These are phyloP conservation scores for Blastomyces gilchristii DNA, from an alignment of 2,329 filamentous ascomycete species.

Conservation along the genomic window DNA sequence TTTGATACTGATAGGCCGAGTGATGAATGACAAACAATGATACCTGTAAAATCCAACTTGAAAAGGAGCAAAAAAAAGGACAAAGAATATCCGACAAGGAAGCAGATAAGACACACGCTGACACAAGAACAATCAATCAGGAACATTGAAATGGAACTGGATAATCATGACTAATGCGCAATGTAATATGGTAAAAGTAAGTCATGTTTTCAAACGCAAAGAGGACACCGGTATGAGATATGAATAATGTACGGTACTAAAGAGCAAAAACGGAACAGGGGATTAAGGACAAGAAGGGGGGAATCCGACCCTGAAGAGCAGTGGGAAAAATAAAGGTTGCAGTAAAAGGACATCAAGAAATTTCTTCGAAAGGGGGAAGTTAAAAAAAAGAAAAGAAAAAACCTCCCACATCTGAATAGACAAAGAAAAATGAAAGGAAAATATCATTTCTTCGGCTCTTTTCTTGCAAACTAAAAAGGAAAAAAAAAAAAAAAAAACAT, in stretches of 20 bases:
- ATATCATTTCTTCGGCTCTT: slow-evolving; percentile 9
- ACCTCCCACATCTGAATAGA: slow-evolving; percentile 9
- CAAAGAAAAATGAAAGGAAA: slow-evolving; percentile 8
- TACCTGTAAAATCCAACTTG: neutral
- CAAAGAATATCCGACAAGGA: neutral
- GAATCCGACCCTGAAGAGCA: neutral
- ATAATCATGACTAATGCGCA: slow-evolving; percentile 1
- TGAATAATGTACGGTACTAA: neutral
- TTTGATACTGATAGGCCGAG: neutral
- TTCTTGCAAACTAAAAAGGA: slow-evolving; percentile 12
- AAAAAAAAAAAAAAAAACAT: slow-evolving; percentile 15
- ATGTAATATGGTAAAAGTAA: neutral
- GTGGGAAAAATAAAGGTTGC: neutral
- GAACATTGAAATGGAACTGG: neutral
- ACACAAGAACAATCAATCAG: neutral
- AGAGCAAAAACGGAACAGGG: neutral
- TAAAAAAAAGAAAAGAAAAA: neutral
- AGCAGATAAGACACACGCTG: neutral
- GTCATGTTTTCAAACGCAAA: neutral
- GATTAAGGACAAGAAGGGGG: neutral
- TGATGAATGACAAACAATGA: neutral
- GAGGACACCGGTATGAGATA: neutral
- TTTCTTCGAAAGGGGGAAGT: neutral
- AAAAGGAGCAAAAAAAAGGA: neutral
- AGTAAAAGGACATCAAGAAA: neutral